A percentile compares a stretch with the other conserved stretches of the same genome.
These are phyloP conservation scores for Gossypium schwendimanii DNA, from an alignment of 441 rosid genomes.

Conservation along the genomic window DNA sequence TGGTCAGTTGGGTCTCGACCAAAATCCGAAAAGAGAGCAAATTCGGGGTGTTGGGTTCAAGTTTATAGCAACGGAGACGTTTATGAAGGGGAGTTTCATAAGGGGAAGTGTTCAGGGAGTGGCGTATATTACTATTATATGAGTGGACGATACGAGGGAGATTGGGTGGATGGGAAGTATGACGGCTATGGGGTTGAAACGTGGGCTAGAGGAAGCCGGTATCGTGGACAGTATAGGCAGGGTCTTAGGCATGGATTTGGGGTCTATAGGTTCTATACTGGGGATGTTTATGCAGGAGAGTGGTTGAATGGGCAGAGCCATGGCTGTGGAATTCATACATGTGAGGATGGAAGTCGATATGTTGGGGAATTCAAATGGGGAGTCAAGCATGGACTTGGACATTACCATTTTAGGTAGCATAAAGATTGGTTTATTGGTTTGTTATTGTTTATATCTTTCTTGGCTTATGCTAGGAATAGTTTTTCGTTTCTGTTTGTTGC, in stretches of 20 bases:
- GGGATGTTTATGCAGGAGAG: conserved; percentile 82
- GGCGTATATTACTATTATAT: conserved; percentile 78
- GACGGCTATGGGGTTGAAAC: conserved; percentile 88
- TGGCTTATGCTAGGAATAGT: neutral
- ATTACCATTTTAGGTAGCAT: conserved; percentile 77
- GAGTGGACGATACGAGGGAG: conserved; percentile 84
- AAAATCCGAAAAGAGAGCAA: conserved; percentile 42
- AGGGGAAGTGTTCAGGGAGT: conserved; percentile 69
- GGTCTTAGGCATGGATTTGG: conserved; percentile 81
- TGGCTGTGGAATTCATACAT: conserved; percentile 84
- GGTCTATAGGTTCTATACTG: conserved; percentile 73
- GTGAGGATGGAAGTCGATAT: conserved; percentile 80
- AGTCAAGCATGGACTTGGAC: conserved; percentile 86
- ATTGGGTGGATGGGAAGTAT: conserved; percentile 81
- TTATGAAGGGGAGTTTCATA: conserved; percentile 73
- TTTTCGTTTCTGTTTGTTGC: neutral
- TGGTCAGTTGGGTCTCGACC: conserved; percentile 82
- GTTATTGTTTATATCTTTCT: neutral
- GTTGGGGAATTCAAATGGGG: conserved; percentile 92
- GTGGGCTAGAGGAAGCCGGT: conserved; percentile 86
- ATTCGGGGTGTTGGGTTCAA: conserved; percentile 85
- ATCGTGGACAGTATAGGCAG: conserved; percentile 68
- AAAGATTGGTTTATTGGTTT: neutral
- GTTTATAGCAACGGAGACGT: conserved; percentile 75
- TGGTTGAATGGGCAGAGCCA: conserved; percentile 93